Evolutionary conservation across 1,284 basidiomycete species (phyloP).

Genomic region (Lentinula novae-zelandiae): DNA sequence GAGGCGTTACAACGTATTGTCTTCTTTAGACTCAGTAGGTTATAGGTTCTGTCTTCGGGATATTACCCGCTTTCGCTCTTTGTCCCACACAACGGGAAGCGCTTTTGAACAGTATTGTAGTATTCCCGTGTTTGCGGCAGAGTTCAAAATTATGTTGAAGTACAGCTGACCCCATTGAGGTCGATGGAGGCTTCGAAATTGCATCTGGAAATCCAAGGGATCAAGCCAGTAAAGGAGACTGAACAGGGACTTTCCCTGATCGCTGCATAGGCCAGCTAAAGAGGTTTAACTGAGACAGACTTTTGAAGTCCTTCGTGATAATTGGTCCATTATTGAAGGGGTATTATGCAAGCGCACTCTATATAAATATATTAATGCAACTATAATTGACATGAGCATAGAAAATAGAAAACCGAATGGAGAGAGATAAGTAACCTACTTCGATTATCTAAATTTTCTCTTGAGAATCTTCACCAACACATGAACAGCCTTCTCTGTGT

Average conservation of each 20-base stretch:
- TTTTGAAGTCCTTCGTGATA: no score
- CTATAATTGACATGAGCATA: not conserved
- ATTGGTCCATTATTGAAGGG: no score
- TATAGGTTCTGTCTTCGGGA: not conserved
- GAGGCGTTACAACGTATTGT: no score
- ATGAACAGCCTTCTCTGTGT: slow-evolving; percentile 84
- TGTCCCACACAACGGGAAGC: not conserved
- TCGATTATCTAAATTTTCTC: slow-evolving; percentile 28
- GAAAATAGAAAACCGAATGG: not conserved
- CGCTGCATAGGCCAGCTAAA: no score
- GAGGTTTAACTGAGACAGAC: no score
- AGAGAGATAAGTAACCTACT: not conserved
- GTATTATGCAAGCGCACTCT: not conserved
- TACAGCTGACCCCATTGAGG: not conserved
- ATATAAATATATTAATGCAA: not conserved
- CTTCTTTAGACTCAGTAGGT: not conserved
- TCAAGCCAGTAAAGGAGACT: no score
- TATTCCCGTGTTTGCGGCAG: not conserved
- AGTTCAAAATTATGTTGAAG: not conserved
- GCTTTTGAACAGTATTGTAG: not conserved
- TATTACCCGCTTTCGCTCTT: not conserved
- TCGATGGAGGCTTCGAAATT: no score
- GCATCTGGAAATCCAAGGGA: no score
- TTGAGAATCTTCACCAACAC: slow-evolving; percentile 71
- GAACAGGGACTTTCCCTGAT: no score